Conservation (phyloP, 2,329 filamentous ascomycete species). For the Colletotrichum trifolii region DNA sequence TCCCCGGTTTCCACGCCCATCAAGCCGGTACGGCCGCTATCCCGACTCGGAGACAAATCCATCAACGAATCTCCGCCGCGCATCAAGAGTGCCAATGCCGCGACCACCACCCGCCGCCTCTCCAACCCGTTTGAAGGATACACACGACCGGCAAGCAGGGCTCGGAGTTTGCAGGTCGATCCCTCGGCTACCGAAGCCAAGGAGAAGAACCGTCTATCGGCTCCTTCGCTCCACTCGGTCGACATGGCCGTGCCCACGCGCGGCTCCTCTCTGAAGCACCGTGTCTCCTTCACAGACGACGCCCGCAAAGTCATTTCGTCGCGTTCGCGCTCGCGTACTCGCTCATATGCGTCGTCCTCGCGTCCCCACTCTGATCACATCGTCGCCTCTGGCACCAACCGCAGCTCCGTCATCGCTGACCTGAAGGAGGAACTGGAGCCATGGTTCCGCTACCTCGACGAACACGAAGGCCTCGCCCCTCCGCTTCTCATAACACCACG, state of each 20-base stretch:
- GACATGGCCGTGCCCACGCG: constrained; percentile 36
- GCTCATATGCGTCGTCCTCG: constrained; percentile 14
- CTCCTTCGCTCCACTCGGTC: constrained; percentile 21
- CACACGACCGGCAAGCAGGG: constrained; percentile 29
- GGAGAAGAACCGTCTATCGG: constrained; percentile 18
- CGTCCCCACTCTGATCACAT: constrained; percentile 9
- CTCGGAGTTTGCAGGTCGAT: constrained; percentile 35
- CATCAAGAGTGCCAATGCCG: constrained; percentile 33
- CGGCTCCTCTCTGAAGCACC: constrained; percentile 33
- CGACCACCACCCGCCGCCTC: constrained; percentile 16
- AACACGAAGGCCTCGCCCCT: constrained; percentile 29
- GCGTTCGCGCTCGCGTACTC: constrained; percentile 19
- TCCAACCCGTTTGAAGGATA: constrained; percentile 35
- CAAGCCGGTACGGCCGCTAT: constrained; percentile 33
- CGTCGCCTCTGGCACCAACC: constrained; percentile 9
- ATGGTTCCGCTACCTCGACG: constrained; percentile 37
- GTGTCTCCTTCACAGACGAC: constrained; percentile 26
- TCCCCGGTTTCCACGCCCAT: constrained; percentile 30
- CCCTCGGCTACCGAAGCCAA: constrained; percentile 1
- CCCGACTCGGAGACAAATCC: constrained; percentile 29
- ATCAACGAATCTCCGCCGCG: constrained; percentile 34
- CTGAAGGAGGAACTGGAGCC: constrained; percentile 38
- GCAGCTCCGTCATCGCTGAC: constrained; percentile 29
- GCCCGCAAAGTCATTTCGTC: constrained; percentile 26
- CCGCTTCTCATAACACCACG: constrained; percentile 27